Evolutionary conservation across 2,329 filamentous ascomycete genomes (phyloP).

Genomic region (Xylariaceae sp.): DNA sequence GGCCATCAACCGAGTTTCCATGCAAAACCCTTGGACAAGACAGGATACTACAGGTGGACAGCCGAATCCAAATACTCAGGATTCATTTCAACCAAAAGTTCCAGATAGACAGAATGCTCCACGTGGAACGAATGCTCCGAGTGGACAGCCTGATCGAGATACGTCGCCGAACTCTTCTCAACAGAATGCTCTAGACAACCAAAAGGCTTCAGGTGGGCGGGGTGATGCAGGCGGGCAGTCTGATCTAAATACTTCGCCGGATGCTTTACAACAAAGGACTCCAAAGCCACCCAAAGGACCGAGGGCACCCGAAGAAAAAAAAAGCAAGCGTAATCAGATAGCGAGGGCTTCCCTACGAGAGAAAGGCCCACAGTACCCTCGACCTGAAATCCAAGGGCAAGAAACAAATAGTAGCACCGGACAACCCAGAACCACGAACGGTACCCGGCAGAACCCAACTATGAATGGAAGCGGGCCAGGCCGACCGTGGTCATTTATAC

Average conservation of each 20-base stretch:
- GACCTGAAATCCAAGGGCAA: not conserved
- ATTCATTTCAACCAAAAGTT: no score
- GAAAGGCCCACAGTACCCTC: no score
- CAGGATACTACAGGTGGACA: not conserved
- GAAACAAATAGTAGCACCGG: not conserved
- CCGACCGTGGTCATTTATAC: not conserved
- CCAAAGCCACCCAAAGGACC: not conserved
- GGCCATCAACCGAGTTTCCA: not conserved
- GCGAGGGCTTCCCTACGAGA: no score
- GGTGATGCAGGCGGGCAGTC: not conserved
- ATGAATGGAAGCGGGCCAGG: not conserved
- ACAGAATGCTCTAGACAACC: no score
- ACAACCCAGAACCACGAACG: not conserved
- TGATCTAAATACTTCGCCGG: not conserved
- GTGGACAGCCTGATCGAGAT: no score
- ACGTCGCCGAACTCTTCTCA: no score
- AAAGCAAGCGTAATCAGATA: no score
- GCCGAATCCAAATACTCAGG: no score
- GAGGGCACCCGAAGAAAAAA: not conserved
- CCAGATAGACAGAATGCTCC: no score
- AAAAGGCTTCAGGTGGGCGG: not conserved
- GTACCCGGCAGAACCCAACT: not conserved
- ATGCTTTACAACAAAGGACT: not conserved
- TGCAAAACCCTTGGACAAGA: not conserved
- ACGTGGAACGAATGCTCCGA: no score